These are phyloP conservation scores for Candida tibetensis DNA, from an alignment of 805 yeast genomes.

Conservation along the genomic window DNA sequence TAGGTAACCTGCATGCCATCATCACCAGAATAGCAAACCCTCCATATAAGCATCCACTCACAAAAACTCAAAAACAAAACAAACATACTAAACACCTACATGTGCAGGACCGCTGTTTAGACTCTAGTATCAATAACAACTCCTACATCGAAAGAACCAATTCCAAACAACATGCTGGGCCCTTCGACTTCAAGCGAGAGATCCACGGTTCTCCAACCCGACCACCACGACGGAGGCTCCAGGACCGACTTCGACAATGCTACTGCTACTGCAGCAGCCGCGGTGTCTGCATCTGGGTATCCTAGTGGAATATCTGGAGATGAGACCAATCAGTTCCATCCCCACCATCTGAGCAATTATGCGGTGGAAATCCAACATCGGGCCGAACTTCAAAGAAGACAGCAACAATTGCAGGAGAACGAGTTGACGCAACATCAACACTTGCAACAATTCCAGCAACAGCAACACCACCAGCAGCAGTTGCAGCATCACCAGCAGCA, in stretches of 20 bases:
- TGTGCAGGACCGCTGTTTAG: slow-evolving; percentile 28
- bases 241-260: slow-evolving; percentile 14
- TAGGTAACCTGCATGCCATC: too few species aligned
- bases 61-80: slow-evolving; percentile 1
- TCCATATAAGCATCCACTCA: not conserved
- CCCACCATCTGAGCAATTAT: slow-evolving; percentile 13
- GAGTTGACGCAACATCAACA: slow-evolving; percentile 14
- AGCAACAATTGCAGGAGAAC: slow-evolving; percentile 16
- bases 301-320: slow-evolving; percentile 6
- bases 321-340: slow-evolving; percentile 12
- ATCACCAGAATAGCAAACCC: not conserved
- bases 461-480: slow-evolving; percentile 14
- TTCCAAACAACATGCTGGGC: slow-evolving; percentile 20
- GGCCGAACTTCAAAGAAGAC: slow-evolving; percentile 17
- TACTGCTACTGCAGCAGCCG: slow-evolving; percentile 17
- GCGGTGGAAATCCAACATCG: slow-evolving; percentile 20
- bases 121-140: slow-evolving; percentile 10
- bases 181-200: slow-evolving; percentile 33
- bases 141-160: not conserved
- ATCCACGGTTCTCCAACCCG: slow-evolving; percentile 14
- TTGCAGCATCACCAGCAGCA: slow-evolving; percentile 14
- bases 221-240: slow-evolving; percentile 10
- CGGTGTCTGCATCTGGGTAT: slow-evolving; percentile 10
- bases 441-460: slow-evolving; percentile 14
- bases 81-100: slow-evolving; percentile 7